These are phyloP conservation scores for Magnusiomyces tetraspermus DNA, from an alignment of 1,139 yeast genomes.

Conservation along the genomic window DNA sequence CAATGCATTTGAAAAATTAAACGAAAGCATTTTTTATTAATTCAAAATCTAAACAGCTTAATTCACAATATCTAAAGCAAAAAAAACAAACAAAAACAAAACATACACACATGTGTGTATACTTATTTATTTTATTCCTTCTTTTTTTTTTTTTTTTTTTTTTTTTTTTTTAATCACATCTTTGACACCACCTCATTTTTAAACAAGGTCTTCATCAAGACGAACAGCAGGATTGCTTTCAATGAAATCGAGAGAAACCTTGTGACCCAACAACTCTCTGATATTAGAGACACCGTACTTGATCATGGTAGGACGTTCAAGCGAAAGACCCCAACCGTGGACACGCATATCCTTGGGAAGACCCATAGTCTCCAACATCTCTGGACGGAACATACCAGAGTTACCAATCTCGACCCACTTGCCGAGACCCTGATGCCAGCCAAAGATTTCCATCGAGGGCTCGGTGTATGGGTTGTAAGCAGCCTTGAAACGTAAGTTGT, in stretches of 20 bases:
- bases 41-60: no score
- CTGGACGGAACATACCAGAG: conserved; percentile 99
- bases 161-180: not conserved
- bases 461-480: conserved; percentile 99
- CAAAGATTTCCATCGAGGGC: conserved; percentile 95
- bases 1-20: no score
- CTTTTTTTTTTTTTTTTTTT: no score
- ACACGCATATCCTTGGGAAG: conserved; percentile 90
- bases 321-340: conserved; percentile 93
- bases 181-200: conserved; percentile 1
- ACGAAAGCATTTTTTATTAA: no score
- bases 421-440: conserved; percentile 88
- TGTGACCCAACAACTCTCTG: conserved; percentile 90
- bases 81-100: no score
- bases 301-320: conserved; percentile 99
- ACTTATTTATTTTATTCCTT: no score
- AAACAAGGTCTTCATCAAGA: conserved; percentile 61
- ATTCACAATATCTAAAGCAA: no score
- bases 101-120: no score
- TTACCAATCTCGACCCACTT: conserved; percentile 99
- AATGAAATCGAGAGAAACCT: conserved; percentile 84
- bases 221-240: conserved; percentile 97
- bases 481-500: conserved; percentile 90
- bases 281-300: conserved; percentile 93
- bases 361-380: conserved; percentile 98